These are phyloP conservation scores for Acanthamoeba triangularis DNA, from an alignment of 208 protist genomes.

Conservation along the genomic window DNA sequence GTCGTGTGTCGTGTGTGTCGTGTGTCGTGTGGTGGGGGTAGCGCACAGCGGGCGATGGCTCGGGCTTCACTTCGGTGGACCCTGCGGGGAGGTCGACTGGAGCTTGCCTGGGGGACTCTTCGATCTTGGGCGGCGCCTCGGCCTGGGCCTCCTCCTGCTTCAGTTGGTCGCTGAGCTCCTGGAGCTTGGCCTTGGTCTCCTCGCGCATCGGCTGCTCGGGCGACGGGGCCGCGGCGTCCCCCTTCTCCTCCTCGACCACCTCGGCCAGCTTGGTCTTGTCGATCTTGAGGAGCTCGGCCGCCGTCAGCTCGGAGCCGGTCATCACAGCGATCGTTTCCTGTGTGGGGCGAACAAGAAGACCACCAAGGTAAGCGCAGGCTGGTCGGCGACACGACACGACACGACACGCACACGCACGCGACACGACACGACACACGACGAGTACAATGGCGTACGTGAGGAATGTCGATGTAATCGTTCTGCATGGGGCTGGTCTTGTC, in stretches of 20 bases:
- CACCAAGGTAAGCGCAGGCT: no score
- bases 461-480: slow-evolving; percentile 47
- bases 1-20: no score
- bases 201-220: neutral
- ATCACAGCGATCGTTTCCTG: slow-evolving; percentile 23
- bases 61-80: no score
- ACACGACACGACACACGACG: neutral
- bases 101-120: no score
- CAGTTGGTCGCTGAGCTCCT: neutral
- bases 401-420: neutral
- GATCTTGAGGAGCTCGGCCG: slow-evolving; percentile 59
- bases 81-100: neutral
- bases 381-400: neutral
- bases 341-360: neutral
- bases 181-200: neutral
- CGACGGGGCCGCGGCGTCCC: neutral
- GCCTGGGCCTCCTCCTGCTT: neutral
- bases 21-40: no score
- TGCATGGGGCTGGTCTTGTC: slow-evolving; percentile 18
- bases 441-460: neutral
- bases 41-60: no score
- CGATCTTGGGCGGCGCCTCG: no score
- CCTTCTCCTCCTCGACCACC: slow-evolving; percentile 13
- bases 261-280: slow-evolving; percentile 55
- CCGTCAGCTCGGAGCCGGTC: neutral